phyloP scores from a whole-genome alignment of 2,329 filamentous ascomycete species.

The Pestalotiopsis sp. region DNA sequence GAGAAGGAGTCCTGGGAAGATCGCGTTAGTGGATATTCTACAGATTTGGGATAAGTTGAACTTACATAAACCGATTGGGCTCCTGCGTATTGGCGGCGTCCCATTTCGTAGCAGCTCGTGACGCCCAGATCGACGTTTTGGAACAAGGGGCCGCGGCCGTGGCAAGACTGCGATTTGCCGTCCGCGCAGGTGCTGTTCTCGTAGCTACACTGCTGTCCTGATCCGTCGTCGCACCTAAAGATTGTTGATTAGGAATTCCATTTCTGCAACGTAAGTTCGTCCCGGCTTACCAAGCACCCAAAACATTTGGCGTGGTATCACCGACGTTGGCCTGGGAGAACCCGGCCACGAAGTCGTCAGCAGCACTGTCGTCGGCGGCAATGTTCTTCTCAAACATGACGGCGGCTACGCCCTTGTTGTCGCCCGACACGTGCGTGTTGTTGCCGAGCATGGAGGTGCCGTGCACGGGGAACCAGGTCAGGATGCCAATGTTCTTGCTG shows the following conservation, averaged over 20 bases:
- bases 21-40: background rate
- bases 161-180: slow-evolving; percentile 66
- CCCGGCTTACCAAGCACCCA: slow-evolving; percentile 64
- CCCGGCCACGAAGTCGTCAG: slow-evolving; percentile 75
- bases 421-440: slow-evolving; percentile 83
- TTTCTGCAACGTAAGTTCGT: background rate
- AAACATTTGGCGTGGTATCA: slow-evolving; percentile 81
- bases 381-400: slow-evolving; percentile 77
- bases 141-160: slow-evolving; percentile 69
- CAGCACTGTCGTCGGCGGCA: slow-evolving; percentile 49
- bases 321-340: slow-evolving; percentile 92
- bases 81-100: slow-evolving; percentile 63
- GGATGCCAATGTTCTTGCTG: slow-evolving; percentile 71
- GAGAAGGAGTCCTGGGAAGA: slow-evolving; percentile 50
- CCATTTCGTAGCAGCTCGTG: slow-evolving; percentile 76
- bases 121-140: slow-evolving; percentile 67
- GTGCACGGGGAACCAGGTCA: slow-evolving; percentile 91
- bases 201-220: slow-evolving; percentile 66
- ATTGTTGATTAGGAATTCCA: background rate
- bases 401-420: slow-evolving; percentile 92
- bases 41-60: background rate
- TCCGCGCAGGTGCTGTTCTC: slow-evolving; percentile 77
- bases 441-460: slow-evolving; percentile 88
- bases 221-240: slow-evolving; percentile 73
- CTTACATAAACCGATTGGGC: slow-evolving; percentile 49